Evolutionary conservation across 2,329 filamentous ascomycete genomes (phyloP), one percentile per base, ranked within the genome.

Genomic region (Sporothrix schenckii): DNA sequence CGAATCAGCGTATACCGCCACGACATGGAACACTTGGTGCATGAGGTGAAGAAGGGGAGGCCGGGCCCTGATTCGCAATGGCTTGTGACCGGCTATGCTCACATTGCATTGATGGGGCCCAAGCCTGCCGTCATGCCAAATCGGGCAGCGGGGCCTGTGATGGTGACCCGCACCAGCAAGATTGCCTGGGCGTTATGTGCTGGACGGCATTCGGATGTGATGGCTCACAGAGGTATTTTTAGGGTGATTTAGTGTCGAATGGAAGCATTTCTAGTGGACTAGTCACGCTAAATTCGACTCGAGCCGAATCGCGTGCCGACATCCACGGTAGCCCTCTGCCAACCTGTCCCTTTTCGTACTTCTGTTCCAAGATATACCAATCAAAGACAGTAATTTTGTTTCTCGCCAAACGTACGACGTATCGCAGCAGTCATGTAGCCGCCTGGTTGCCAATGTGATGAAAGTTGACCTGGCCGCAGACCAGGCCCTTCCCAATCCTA

Each of bases 11-110:
- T 66, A 44, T 72, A 72, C 72, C 71, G 71, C 73, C 50, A 71
- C 70, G 70, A 75, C 75, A 78, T 81, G 80, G 77, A 81, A 81
- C 80, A 78, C 77, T 79, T 79, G 75, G 72, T 81, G 81, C 80
- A 80, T 80, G 79, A 78, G 75, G 68, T 65, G 68, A 58, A 52
- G 68, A 72, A 54, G 34, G 75, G 75, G 73, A 52, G 41, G 14
- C 44, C 24, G 76, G 75, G 77, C 75, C 73, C 74, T 79, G 78
- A 79, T 79, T 80, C 76, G 78, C 77, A 77, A 72, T 52, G 52
- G 52, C 61, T 73, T 77, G 76, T 75, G 76, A 78, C 76, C 74
- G 71, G 66, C 67, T 68, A 69, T 56, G 69, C 69, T 72, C 66
- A 72, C 74, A 74, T 76, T 75, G 76, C 74, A 76, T 75, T 73